Evolutionary conservation across 441 rosid species (phyloP).

Genomic region (Hura crepitans): DNA sequence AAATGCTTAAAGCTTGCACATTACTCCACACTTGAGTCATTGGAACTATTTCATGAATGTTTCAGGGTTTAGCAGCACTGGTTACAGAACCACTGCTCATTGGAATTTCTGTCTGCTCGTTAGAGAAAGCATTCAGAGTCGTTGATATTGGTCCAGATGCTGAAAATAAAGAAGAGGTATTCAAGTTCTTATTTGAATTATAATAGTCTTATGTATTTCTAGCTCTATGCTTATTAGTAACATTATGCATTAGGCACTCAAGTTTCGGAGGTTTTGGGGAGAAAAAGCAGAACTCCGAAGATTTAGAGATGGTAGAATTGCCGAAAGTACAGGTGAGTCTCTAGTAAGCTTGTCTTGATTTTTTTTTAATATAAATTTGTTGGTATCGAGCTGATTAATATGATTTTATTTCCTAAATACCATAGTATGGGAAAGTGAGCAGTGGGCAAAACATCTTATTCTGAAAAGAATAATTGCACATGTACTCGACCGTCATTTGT

Average conservation of each 20-base stretch:
- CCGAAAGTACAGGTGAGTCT: conserved; percentile 83
- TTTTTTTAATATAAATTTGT: conserved; percentile 14
- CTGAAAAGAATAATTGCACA: conserved; percentile 63
- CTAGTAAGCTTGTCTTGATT: conserved; percentile 20
- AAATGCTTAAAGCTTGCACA: not conserved
- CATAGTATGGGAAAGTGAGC: conserved; percentile 79
- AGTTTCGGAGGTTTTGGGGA: conserved; percentile 81
- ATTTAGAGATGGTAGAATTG: conserved; percentile 90
- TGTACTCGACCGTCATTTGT: conserved; percentile 59
- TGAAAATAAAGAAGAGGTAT: conserved; percentile 86
- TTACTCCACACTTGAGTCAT: not conserved
- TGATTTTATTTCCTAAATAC: conserved; percentile 24
- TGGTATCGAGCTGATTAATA: conserved; percentile 18
- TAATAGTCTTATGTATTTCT: conserved; percentile 10
- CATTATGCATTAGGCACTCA: conserved; percentile 49
- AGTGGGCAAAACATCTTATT: conserved; percentile 75
- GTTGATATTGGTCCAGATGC: conserved; percentile 93
- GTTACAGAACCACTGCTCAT: conserved; percentile 59
- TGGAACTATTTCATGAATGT: conserved; percentile 13
- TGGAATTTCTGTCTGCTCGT: conserved; percentile 69
- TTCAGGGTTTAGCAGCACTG: conserved; percentile 71
- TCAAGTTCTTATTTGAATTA: conserved; percentile 7
- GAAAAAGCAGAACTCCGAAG: conserved; percentile 83
- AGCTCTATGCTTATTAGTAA: conserved; percentile 18
- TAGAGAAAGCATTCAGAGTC: conserved; percentile 64